Percentiles rank a stretch among this genome's conserved stretches.
Evolutionary conservation across 2,329 filamentous ascomycete species (phyloP).

Genomic region (Madurella fahalii): DNA sequence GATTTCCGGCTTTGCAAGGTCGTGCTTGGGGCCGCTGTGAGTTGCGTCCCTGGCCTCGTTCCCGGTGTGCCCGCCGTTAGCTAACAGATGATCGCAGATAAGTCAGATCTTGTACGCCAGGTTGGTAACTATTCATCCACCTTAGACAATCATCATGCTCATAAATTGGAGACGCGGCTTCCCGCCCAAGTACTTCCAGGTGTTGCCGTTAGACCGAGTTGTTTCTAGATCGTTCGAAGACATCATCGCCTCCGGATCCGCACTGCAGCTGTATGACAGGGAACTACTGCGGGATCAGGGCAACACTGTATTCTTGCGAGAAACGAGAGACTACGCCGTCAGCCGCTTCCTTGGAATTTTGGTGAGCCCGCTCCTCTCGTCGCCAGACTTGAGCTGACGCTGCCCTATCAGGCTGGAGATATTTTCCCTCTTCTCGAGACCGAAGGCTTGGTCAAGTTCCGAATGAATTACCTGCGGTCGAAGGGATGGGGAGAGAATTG

Average conservation of each 20-base stretch:
- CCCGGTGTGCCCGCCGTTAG: not conserved
- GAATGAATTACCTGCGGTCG: constrained; percentile 14
- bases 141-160: not conserved
- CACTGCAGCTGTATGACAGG: constrained; percentile 7
- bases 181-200: constrained; percentile 17
- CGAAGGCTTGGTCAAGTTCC: constrained; percentile 20
- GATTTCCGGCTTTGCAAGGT: constrained; percentile 20
- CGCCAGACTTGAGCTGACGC: not conserved
- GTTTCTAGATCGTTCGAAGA: constrained; percentile 15
- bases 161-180: constrained; percentile 13
- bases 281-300: constrained; percentile 10
- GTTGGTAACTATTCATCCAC: not conserved
- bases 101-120: constrained; percentile 23
- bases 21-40: constrained; percentile 17
- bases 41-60: not conserved
- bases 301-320: constrained; percentile 14
- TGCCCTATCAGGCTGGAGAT: constrained; percentile 9
- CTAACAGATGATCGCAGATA: constrained; percentile 11
- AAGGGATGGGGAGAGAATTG: constrained; percentile 3
- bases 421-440: constrained; percentile 21
- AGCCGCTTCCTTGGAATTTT: constrained; percentile 17
- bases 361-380: constrained; percentile 1
- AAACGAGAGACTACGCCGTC: constrained; percentile 8
- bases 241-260: constrained; percentile 3
- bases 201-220: constrained; percentile 7